Evolutionary conservation across 208 protist genomes (phyloP), one percentile per base, ranked within the genome.

Genomic region (Sergeia podlipaevii): DNA sequence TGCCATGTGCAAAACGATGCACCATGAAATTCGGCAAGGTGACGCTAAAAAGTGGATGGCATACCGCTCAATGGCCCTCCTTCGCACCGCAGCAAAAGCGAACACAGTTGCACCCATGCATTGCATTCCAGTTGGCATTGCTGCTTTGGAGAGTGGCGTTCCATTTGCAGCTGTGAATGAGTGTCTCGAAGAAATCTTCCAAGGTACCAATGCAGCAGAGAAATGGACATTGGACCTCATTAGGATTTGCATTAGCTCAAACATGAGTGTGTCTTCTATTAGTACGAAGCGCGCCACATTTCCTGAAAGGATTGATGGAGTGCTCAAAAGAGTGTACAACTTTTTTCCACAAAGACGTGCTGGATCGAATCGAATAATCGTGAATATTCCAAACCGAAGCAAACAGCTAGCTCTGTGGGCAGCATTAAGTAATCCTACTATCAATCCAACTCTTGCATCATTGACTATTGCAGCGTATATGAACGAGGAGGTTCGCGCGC

Each of bases 331-430:
- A 3, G 0, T 23, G 65, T 15, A 34, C 52, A 17, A 41, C 27
- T 23, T n/a, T 70, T 13, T n/a, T 57, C 15, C 48, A 33, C 24
- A 30, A 4, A 13, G 46, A 11, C 3, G 21, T 23, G 42, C 50
- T 36, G 11, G 58, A 47, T 3, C 28, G 59, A 17, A n/a, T 29
- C 2, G 24, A 15, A 56, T 78, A 4, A 41, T 61, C 17, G 44
- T 78, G 2, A 7, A 23, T 20, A 42, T 56, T 6, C 72, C 75
- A 10, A 73, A 69, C 1, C 80, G 80, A 11, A 85, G 73, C 53
- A 75, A 75, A 61, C 51, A 82, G 28, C 62, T 89, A 2, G 80
- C 76, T 11, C 48, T 89, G 33, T 89, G 80, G 80, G 52, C 61
- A 34, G 53, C 65, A 8, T 20, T 79, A 15, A 69, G 66, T 13